phyloP scores from a whole-genome alignment of 2,329 filamentous ascomycete species.

The Cladosporium sp. region DNA sequence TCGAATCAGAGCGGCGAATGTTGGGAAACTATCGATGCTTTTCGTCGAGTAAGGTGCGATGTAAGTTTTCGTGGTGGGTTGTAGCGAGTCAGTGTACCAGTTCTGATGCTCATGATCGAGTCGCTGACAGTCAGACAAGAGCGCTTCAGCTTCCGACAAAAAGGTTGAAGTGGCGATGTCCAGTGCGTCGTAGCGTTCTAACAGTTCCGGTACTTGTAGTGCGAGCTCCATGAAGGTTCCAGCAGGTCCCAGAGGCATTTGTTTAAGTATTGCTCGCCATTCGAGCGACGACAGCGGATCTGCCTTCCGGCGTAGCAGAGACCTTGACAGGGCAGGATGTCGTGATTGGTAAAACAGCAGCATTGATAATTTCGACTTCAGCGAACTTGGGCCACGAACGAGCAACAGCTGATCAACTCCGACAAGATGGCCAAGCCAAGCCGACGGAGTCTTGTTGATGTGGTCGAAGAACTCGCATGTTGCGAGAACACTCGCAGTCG shows the following conservation, averaged over 20 bases:
- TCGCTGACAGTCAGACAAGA: neutral
- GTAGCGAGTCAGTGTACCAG: neutral
- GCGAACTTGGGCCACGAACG: conserved; percentile 22
- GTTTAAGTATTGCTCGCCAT: conserved; percentile 20
- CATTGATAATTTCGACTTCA: conserved; percentile 21
- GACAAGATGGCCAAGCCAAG: conserved; percentile 25
- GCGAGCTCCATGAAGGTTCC: conserved; percentile 15
- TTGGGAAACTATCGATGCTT: neutral
- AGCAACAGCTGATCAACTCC: conserved; percentile 25
- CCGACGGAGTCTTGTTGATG: conserved; percentile 22
- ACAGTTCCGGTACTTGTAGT: conserved; percentile 23
- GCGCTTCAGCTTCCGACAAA: neutral
- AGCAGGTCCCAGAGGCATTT: neutral
- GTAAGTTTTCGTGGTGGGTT: neutral
- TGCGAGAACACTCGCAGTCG: conserved; percentile 24
- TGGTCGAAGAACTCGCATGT: conserved; percentile 29
- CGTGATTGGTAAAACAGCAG: conserved; percentile 25
- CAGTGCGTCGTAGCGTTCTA: conserved; percentile 22
- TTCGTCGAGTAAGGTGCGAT: neutral
- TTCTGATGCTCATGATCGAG: neutral
- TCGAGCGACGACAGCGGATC: conserved; percentile 22
- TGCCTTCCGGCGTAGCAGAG: conserved; percentile 24
- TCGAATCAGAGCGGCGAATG: neutral
- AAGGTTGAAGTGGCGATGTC: neutral
- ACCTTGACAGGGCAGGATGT: conserved; percentile 22